Evolutionary conservation across 2,329 filamentous ascomycete species (phyloP), one percentile per base, ranked within the genome.

Genomic region (Fusarium sp.): DNA sequence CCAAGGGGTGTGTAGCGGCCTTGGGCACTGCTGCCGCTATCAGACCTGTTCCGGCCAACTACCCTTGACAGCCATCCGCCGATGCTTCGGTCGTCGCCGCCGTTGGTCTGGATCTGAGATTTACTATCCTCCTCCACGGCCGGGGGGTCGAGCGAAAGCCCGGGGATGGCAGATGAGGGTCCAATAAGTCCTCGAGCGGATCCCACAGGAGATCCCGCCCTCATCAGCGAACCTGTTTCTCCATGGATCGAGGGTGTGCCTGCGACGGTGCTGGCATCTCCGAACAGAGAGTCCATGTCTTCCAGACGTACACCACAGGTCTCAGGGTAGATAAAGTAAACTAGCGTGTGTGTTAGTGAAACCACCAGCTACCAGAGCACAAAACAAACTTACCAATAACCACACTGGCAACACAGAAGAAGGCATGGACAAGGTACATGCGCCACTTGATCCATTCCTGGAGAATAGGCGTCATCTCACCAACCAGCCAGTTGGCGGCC

Each of bases 401-500:
- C 78, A 99, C 98, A 87, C 94, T 97, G 71, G 91, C 90, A 56
- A 94, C 94, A 79, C 96, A 99, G 84, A 97, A 98, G 81, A 98
- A 98, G 2, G 96, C 96, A 81, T 99, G 96, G 15, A 99, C 86
- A 50, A 99, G 87, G 77, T 99, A 99, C 65, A 98, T 85, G 36
- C 96, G 90, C 96, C 96, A 99, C 75, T 92, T 89, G 75, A 99
- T 98, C 82, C 88, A 90, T 75, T 96, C 94, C 80, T 99, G 95
- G 64, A 98, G 85, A 58, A 98, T 90, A 2, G 96, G 96, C 0
- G 96, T 99, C 86, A 98, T 89, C 81, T 97, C 94, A 72, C 96
- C 96, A 4, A 98, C 96, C 28, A 98, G 85, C 93, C 94, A 99
- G 82, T 99, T 99, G 82, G 96, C 97, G 2, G 95, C 94, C 96